Percentiles rank a stretch among this genome's conserved stretches.
Conservation (phyloP, 2,329 filamentous ascomycete genomes). For the Cryoendolithus antarcticus region DNA sequence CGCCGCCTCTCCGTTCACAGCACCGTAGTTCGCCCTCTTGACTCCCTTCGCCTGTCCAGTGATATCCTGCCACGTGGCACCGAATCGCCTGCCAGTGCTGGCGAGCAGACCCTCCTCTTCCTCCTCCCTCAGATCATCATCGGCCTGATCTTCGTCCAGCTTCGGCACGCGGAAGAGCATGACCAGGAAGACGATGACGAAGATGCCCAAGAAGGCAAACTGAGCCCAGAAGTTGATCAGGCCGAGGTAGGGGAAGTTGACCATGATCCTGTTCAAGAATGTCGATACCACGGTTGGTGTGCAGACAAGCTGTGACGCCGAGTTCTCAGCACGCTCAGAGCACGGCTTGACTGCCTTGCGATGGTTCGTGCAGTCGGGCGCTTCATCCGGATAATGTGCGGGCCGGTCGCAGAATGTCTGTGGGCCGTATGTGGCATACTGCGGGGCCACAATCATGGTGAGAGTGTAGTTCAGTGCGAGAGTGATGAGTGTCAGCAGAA, state of each 20-base stretch:
- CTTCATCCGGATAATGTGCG: constrained; percentile 47
- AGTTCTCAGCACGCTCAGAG: constrained; percentile 60
- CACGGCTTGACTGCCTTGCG: constrained; percentile 66
- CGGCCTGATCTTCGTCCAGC: constrained; percentile 62
- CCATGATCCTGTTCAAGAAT: constrained; percentile 80
- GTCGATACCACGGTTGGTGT: constrained; percentile 85
- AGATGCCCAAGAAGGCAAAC: constrained; percentile 73
- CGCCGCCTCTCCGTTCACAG: constrained; percentile 6
- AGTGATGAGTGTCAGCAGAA: constrained; percentile 79
- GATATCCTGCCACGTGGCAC: constrained; percentile 81
- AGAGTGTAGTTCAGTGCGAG: constrained; percentile 87
- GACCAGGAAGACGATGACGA: constrained; percentile 67
- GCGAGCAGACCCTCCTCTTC: constrained; percentile 89
- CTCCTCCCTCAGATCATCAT: constrained; percentile 80
- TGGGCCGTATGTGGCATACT: constrained; percentile 87
- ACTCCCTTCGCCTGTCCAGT: constrained; percentile 43
- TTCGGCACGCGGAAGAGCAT: constrained; percentile 70
- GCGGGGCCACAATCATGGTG: constrained; percentile 86
- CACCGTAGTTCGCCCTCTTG: constrained; percentile 20
- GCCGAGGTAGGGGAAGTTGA: constrained; percentile 94
- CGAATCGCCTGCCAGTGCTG: constrained; percentile 67
- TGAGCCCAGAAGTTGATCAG: constrained; percentile 92
- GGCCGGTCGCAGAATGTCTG: constrained; percentile 83
- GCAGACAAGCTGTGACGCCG: constrained; percentile 67
- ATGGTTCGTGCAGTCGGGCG: constrained; percentile 63